Percentiles rank a stretch among this genome's conserved stretches.
Conservation (phyloP, 257 asterid species). For the Lycium barbarum region DNA sequence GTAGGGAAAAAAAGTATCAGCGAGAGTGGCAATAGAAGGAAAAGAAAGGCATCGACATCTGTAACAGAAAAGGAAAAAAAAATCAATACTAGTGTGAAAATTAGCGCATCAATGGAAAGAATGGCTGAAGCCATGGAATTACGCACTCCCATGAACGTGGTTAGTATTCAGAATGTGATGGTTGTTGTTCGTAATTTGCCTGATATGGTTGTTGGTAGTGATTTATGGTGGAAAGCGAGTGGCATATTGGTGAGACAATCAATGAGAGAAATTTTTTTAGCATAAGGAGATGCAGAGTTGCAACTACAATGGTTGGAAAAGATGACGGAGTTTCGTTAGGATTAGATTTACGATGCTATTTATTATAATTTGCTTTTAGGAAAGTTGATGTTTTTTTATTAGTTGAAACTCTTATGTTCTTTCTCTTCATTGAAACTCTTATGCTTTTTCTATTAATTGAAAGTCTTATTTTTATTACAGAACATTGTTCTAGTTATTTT, state of each 20-base stretch:
- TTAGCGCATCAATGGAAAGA: background rate
- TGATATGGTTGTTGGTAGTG: background rate
- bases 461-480: background rate
- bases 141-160: background rate
- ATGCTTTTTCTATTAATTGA: background rate
- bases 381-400: background rate
- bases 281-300: background rate
- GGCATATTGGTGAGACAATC: background rate
- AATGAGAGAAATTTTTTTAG: background rate
- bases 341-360: background rate
- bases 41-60: background rate
- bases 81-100: background rate
- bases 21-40: background rate
- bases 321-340: background rate
- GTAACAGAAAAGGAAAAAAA: background rate
- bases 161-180: background rate
- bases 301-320: background rate
- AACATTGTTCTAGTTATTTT: background rate
- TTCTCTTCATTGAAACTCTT: background rate
- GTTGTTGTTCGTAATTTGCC: background rate
- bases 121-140: background rate
- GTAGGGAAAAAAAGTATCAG: background rate
- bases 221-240: background rate
- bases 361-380: background rate
- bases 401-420: background rate